Evolutionary conservation across 345 rosid species (phyloP).

Genomic region (Reutealis trisperma): DNA sequence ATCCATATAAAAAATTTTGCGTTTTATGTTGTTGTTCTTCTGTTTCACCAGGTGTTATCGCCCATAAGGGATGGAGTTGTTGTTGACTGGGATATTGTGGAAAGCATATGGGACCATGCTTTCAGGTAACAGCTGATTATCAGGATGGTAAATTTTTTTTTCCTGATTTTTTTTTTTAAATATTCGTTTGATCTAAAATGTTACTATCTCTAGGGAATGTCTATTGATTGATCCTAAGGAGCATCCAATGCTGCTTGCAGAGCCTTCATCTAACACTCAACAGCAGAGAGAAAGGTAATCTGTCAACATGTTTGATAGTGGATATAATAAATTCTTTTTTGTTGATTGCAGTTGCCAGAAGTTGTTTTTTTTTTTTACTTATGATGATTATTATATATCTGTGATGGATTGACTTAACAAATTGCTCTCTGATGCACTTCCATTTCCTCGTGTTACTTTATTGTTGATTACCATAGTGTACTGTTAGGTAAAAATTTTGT

Average conservation of each 20-base stretch:
- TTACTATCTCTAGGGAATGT: constrained; percentile 56
- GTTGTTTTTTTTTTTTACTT: background rate
- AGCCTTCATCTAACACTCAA: constrained; percentile 83
- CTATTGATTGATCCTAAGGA: constrained; percentile 83
- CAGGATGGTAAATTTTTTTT: constrained; percentile 3
- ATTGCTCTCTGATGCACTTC: background rate
- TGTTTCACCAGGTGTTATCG: constrained; percentile 61
- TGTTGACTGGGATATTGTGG: constrained; percentile 94
- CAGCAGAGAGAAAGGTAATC: constrained; percentile 90
- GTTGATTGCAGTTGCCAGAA: background rate
- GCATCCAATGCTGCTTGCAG: constrained; percentile 96
- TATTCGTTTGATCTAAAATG: background rate
- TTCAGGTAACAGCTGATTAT: constrained; percentile 50
- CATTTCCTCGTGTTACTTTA: background rate
- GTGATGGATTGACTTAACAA: background rate
- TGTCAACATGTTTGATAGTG: constrained; percentile 1
- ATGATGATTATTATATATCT: background rate
- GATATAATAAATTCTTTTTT: background rate
- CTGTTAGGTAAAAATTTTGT: background rate
- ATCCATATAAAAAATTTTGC: background rate
- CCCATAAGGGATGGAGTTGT: constrained; percentile 92
- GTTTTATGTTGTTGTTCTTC: constrained; percentile 12
- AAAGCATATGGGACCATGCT: constrained; percentile 97
- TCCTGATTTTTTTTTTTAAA: background rate
- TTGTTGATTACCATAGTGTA: background rate